phyloP scores from a whole-genome alignment of 2,329 filamentous ascomycete species.

The Aspergillus fumigatiaffinis region DNA sequence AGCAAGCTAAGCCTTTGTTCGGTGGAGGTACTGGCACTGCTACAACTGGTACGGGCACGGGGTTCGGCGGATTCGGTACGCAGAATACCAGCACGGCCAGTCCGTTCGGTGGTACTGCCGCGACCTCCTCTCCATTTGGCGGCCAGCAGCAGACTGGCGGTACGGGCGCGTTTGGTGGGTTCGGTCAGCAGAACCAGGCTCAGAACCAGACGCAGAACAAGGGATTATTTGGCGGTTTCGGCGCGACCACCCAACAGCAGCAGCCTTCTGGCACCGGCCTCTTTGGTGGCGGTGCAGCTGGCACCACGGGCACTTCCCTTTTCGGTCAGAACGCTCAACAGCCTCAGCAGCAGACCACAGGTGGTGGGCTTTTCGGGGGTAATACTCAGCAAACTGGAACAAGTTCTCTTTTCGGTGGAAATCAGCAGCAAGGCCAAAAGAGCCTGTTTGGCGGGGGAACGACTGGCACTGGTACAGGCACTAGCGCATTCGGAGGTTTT shows the following conservation, averaged over 20 bases:
- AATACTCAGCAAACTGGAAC: slow-evolving; percentile 30
- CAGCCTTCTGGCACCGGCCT: slow-evolving; percentile 41
- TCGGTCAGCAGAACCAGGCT: slow-evolving; percentile 35
- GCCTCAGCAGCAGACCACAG: slow-evolving; percentile 29
- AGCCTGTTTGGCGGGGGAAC: slow-evolving; percentile 42
- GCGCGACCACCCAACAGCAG: slow-evolving; percentile 41
- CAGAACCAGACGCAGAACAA: slow-evolving; percentile 40
- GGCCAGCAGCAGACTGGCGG: slow-evolving; percentile 28
- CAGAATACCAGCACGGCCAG: slow-evolving; percentile 35
- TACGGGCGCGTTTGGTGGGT: slow-evolving; percentile 42
- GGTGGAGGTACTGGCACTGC: slow-evolving; percentile 23
- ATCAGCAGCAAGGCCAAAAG: slow-evolving; percentile 32
- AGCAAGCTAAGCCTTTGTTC: slow-evolving; percentile 34
- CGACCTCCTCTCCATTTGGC: slow-evolving; percentile 45
- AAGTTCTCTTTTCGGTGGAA: slow-evolving; percentile 32
- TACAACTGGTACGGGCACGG: slow-evolving; percentile 29
- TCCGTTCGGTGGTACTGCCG: slow-evolving; percentile 38
- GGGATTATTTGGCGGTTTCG: slow-evolving; percentile 38
- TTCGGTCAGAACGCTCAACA: slow-evolving; percentile 40
- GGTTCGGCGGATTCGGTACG: slow-evolving; percentile 36
- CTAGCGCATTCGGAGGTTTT: slow-evolving; percentile 36
- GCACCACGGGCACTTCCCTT: slow-evolving; percentile 25
- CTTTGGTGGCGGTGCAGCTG: slow-evolving; percentile 28
- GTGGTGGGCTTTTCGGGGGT: slow-evolving; percentile 43
- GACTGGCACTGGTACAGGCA: slow-evolving; percentile 21